A percentile compares a stretch with the other conserved stretches of the same genome.
These are phyloP conservation scores for Tetrapisispora taiwanensis DNA, from an alignment of 805 yeast genomes.

Conservation along the genomic window DNA sequence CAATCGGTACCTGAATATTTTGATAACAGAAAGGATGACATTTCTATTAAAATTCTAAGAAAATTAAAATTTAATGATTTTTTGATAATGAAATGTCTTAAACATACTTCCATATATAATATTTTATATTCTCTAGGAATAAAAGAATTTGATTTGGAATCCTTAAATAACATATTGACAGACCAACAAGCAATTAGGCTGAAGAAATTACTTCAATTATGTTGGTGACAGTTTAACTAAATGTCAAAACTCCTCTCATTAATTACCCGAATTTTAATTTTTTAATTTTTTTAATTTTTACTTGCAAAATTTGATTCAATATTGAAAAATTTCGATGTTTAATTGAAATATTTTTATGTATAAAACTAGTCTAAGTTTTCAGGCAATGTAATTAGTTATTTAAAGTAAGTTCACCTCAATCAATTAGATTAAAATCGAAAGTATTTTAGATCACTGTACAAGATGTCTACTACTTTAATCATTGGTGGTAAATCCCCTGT, in stretches of 20 bases:
- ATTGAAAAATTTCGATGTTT: no score
- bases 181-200: background rate
- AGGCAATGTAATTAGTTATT: no score
- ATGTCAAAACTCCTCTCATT: no score
- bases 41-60: background rate
- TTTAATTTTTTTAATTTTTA: no score
- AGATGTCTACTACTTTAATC: constrained; percentile 39
- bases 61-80: constrained; percentile 5
- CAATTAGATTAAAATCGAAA: no score
- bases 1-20: background rate
- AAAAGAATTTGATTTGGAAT: background rate
- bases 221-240: background rate
- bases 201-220: background rate
- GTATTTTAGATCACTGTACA: no score
- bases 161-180: background rate
- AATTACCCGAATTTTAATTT: background rate
- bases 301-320: no score
- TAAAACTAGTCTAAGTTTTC: no score
- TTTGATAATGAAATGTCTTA: background rate
- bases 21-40: background rate
- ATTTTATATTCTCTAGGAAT: background rate
- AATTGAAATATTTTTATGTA: no score
- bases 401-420: no score
- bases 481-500: constrained; percentile 81
- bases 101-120: background rate